phyloP scores from a whole-genome alignment of 306 rosid species.

The Gleditsia sinensis region DNA sequence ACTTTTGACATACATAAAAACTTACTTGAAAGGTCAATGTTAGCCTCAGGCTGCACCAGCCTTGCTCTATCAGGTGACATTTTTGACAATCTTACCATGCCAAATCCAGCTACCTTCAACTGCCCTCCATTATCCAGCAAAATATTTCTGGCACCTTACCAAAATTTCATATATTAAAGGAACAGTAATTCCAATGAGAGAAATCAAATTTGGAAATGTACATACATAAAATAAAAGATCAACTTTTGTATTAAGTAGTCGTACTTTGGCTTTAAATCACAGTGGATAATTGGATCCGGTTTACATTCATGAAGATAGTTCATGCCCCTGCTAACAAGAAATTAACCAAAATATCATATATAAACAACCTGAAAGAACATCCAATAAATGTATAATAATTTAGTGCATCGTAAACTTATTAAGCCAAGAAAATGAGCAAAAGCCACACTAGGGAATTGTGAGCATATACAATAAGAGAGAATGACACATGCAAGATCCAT shows the following conservation, averaged over 20 bases:
- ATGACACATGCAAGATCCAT: slow-evolving; percentile 3
- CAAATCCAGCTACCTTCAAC: slow-evolving; percentile 91
- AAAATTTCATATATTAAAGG: slow-evolving; percentile 80
- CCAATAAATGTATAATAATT: slow-evolving; percentile 28
- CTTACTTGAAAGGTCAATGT: slow-evolving; percentile 73
- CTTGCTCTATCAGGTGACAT: slow-evolving; percentile 71
- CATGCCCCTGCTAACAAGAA: slow-evolving; percentile 86
- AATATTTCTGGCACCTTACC: slow-evolving; percentile 99
- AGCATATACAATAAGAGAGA: slow-evolving; percentile 6
- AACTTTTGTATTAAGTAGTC: slow-evolving; percentile 70
- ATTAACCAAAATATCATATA: slow-evolving; percentile 33
- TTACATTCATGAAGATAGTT: slow-evolving; percentile 99
- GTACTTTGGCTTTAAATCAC: slow-evolving; percentile 98
- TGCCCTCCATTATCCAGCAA: slow-evolving; percentile 99
- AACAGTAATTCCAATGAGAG: slow-evolving; percentile 51
- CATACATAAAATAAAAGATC: slow-evolving; percentile 34
- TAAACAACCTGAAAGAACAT: slow-evolving; percentile 32
- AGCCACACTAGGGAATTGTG: slow-evolving; percentile 24
- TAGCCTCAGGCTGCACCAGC: slow-evolving; percentile 58
- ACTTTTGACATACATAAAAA: slow-evolving; percentile 19
- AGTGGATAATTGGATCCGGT: slow-evolving; percentile 95
- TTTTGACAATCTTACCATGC: slow-evolving; percentile 63
- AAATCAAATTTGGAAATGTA: slow-evolving; percentile 36
- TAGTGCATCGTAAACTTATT: slow-evolving; percentile 21
- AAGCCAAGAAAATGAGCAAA: slow-evolving; percentile 24